phyloP scores from a whole-genome alignment of 2,329 filamentous ascomycete species.

The Coniella vitis region DNA sequence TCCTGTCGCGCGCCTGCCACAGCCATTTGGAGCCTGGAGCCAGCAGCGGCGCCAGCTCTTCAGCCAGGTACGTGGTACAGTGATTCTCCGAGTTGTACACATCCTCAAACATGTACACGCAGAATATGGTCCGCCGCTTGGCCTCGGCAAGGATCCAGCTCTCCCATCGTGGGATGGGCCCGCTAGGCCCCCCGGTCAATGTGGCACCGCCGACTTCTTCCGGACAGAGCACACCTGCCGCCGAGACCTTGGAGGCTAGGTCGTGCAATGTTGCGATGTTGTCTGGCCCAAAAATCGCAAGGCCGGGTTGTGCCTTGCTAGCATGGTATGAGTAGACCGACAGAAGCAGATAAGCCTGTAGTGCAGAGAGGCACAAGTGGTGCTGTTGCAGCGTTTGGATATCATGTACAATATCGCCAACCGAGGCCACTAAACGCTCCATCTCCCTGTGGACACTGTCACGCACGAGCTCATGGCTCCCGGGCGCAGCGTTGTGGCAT shows the following conservation, averaged over 20 bases:
- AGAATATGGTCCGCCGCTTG: conserved; percentile 43
- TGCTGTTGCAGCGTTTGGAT: conserved; percentile 20
- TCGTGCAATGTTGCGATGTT: conserved; percentile 2
- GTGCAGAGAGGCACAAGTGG: conserved; percentile 32
- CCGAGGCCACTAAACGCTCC: conserved; percentile 23
- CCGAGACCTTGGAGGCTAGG: conserved; percentile 22
- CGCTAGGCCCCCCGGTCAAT: conserved; percentile 31
- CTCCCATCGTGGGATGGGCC: conserved; percentile 40
- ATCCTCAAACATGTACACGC: conserved; percentile 45
- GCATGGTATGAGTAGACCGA: conserved; percentile 35
- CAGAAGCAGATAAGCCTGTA: conserved; percentile 50
- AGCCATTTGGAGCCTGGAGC: neutral
- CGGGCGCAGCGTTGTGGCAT: conserved; percentile 29
- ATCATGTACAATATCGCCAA: conserved; percentile 21
- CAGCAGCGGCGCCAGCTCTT: conserved; percentile 2
- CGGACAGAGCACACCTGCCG: conserved; percentile 27
- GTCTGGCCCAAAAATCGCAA: neutral
- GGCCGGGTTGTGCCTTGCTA: conserved; percentile 26
- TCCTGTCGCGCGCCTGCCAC: neutral
- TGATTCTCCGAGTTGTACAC: neutral
- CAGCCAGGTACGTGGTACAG: neutral
- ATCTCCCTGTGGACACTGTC: conserved; percentile 36
- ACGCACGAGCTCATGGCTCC: conserved; percentile 25
- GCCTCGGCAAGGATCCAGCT: conserved; percentile 46
- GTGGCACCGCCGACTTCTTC: conserved; percentile 26